Base-by-base conservation (phyloP, 1,139 yeast genomes). In the Sugiyamaella novakii region DNA sequence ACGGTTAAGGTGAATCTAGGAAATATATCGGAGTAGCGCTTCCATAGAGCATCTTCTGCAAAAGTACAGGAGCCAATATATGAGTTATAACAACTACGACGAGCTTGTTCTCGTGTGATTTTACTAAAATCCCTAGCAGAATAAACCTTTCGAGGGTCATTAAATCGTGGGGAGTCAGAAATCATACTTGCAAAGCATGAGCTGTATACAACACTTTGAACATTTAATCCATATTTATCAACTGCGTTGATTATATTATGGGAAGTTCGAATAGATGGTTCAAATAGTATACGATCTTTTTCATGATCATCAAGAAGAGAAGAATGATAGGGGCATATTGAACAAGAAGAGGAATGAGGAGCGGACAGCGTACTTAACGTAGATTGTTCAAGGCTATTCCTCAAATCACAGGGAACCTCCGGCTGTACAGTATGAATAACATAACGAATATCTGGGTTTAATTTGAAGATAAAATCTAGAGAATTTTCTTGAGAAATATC, bases 361-460 rank as follows among this genome's bases (percentile, higher is more conserved):
- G 71, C 8, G 81, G 81, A 10, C 22, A n/a, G 24, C 3, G 17
- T 17, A 22, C 17, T 18, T 12, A 35, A 6, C 8, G 25, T 17
- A 21, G 21, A 7, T 15, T 8, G 5, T 22, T 22, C 25, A n/a
- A n/a, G n/a, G 33, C 12, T 6, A 14, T 12, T 29, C 4, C 38
- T 31, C 10, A 31, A n/a, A 24, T 29, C 34, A 27, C 51, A 48
- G 17, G 38, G 81, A 73, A 22, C 81, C 81, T 5, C 79, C 5
- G 83, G 81, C 24, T 80, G 74, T 18, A 83, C 83, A 2, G 80
- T 77, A 63, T 82, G 87, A 31, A 81, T 61, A 47, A 81, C 80
- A 42, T 72, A 73, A 11, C 74, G 73, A 49, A 80, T 72, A 56
- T 78, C 72, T 1, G 63, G 74, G 58, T 79, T 73, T 3, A 61